Base-by-base conservation (phyloP, 768 basidiomycete genomes). In the Mycena vitilis region DNA sequence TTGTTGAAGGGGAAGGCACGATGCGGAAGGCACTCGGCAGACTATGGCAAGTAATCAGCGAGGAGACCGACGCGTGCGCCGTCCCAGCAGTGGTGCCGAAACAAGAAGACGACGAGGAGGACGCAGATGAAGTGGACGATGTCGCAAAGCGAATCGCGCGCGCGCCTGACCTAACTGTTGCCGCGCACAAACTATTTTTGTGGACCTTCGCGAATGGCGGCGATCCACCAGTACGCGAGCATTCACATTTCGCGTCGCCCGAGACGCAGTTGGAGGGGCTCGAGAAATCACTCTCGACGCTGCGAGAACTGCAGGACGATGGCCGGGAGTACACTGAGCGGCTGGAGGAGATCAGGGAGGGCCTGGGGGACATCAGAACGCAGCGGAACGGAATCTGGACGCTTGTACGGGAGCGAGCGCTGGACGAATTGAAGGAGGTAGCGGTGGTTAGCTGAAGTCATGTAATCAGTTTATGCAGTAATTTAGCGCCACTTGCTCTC, bases 251-350 rank as follows among this genome's bases (percentile, higher is more conserved):
- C 70, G 80, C 87, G 8, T 85, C 86, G 5, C 87, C 88, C 23
- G 88, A 91, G 63, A 85, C 87, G 80, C 92, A 93, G 71, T 78
- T 88, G 65, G 90, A 89, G 54, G 89, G 81, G 16, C 76, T 95
- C 63, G 93, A 95, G 75, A 94, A 93, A 75, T 89, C 91, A 16
- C 72, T 95, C 44, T 87, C 90, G 18, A 85, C 88, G 2, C 79
- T 95, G 60, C 87, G 91, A 59, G 95, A 96, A 72, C 81, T 96
- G 23, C 91, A 93, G 71, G 95, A 95, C 74, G 95, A 96, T 73
- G 92, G 91, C 7, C 84, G 93, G 52, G 95, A 95, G 78, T 96
- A 95, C 75, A 89, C 92, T 7, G 94, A 95, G 74, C 87, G 94
- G 34, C 78, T 96, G 61, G 88, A 92, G 73, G 95, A 96, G 76